Base-by-base conservation (phyloP, 2,329 filamentous ascomycete genomes). In the Coniochaeta sp. region DNA sequence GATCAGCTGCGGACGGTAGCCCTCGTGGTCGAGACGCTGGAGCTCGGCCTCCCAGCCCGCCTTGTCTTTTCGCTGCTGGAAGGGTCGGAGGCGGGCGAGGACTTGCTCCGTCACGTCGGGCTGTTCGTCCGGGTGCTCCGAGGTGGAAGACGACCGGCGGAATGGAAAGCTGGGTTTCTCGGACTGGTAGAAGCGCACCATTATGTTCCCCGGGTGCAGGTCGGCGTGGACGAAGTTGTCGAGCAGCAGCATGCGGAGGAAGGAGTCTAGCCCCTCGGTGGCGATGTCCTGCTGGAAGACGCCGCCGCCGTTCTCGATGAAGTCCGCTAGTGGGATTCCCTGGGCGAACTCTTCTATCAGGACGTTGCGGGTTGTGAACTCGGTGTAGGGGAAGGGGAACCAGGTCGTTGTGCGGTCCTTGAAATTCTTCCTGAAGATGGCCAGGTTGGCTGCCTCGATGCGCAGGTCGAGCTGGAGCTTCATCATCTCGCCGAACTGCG, bases 181-280 rank as follows among this genome's bases (percentile, higher is more conserved):
- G 0, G 91, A 84, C 62, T 92, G 85, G 70, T 97, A 96, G 73
- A 99, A 99, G 56, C 95, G 90, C 46, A 99, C 92, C 91, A 99
- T 97, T 70, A 99, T 97, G 67, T 99, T 99, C 24, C 94, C 94
- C 0, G 94, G 94, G 65, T 99, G 94, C 27, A 99, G 73, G 65
- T 99, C 94, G 5, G 94, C 92, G 64, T 99, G 94, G 24, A 96
- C 86, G 67, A 99, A 99, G 67, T 99, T 99, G 68, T 99, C 94
- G 33, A 99, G 86, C 12, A 99, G 78, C 14, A 99, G 74, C 94
- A 99, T 99, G 62, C 91, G 89, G 48, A 99, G 72, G 68, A 99
- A 99, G 3, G 92, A 91, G 65, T 99, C 91, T 0, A 99, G 80
- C 0, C 94, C 94, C 71, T 97, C 92, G 53, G 95, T 86, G 3